These are phyloP conservation scores for Fusarium fracticaudum DNA, from an alignment of 2,329 filamentous ascomycete species.

Conservation along the genomic window DNA sequence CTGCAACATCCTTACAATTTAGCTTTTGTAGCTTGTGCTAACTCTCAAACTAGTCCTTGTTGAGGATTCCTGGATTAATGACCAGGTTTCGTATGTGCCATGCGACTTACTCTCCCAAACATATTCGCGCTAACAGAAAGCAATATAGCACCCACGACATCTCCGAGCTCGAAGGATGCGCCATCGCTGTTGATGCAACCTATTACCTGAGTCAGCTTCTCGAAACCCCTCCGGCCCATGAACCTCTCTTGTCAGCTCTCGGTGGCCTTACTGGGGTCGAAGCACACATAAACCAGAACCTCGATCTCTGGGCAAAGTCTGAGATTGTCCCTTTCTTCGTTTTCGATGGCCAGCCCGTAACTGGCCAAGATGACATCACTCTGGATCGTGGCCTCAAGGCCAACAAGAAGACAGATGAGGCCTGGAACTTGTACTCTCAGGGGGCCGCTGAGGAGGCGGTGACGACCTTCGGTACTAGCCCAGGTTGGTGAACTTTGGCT, in stretches of 20 bases:
- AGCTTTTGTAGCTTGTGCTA: conserved; percentile 24
- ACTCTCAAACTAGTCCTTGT: conserved; percentile 46
- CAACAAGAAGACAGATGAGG: conserved; percentile 76
- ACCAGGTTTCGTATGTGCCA: conserved; percentile 50
- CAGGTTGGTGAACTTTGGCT: conserved; percentile 62
- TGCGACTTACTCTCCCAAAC: neutral
- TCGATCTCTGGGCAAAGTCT: conserved; percentile 75
- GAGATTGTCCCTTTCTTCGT: conserved; percentile 86
- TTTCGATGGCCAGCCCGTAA: conserved; percentile 87
- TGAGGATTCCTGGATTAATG: conserved; percentile 53
- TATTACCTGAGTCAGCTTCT: conserved; percentile 87
- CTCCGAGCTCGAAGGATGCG: conserved; percentile 76
- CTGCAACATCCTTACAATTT: neutral
- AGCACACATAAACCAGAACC: conserved; percentile 77
- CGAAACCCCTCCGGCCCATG: conserved; percentile 74
- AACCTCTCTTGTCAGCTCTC: conserved; percentile 89
- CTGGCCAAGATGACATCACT: conserved; percentile 76
- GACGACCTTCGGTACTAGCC: conserved; percentile 80
- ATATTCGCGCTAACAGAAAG: conserved; percentile 33
- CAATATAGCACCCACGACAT: conserved; percentile 66
- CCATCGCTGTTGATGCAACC: conserved; percentile 87
- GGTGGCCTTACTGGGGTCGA: conserved; percentile 87
- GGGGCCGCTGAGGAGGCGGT: conserved; percentile 84
- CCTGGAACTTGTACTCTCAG: conserved; percentile 88
- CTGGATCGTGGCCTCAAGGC: conserved; percentile 72